Evolutionary conservation across 2,329 filamentous ascomycete genomes (phyloP), one percentile per base, ranked within the genome.

Genomic region (Fusarium nodosum): DNA sequence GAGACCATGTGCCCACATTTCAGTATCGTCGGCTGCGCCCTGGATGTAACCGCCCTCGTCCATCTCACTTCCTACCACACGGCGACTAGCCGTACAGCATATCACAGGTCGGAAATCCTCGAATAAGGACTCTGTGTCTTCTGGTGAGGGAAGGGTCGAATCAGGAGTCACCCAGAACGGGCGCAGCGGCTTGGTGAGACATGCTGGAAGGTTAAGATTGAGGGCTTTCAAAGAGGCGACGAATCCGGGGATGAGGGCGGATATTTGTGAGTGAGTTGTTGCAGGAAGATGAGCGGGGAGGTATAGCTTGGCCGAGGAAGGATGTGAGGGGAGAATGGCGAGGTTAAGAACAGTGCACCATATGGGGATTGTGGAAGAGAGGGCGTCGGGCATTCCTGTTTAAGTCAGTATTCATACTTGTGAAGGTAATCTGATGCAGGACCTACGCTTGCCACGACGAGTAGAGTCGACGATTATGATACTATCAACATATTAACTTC

Each of bases 391-490:
- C 90, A 98, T 97, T 72, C 88, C 90, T 91, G 68, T 20, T 31
- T 52, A 56, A 63, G 45, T 60, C 36, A 44, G 47, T 24, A 46
- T 15, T 28, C 24, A 11, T 24, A 30, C 52, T 31, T 15, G 15
- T 22, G 9, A 26, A 26, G 10, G 20, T 34, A 22, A 6, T 53
- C n/a, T 36, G 13, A 31, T 5, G 30, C 26, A 11, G 30, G 80
- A 42, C 85, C 72, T 83, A 88, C 91, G 87, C 82, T 98, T 98
- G 12, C 96, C 96, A 54, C 95, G 86, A 58, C 96, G 86, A 1
- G 96, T 99, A 28, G 94, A 97, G 80, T 99, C 96, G 44, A 98
- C 92, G 60, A 99, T 89, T 62, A 98, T 90, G 78, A 90, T 89
- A 36, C 89, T 90, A 68, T 62, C 5, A 41, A 38, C 22, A 45